Conservation (phyloP, 345 rosid genomes). For the Sonneratia caseolaris region DNA sequence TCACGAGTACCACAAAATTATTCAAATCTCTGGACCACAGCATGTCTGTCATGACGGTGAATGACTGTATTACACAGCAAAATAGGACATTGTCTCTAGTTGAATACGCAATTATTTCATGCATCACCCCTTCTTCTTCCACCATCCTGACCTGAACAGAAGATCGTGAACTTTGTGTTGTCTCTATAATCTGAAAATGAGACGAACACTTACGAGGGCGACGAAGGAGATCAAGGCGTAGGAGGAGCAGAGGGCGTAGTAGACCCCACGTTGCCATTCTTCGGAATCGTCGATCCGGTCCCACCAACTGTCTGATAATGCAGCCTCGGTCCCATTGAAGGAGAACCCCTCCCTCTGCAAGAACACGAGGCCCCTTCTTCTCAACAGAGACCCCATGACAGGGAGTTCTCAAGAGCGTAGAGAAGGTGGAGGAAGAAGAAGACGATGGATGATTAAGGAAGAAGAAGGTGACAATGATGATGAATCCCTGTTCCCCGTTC, state of each 20-base stretch:
- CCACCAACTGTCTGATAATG: constrained; percentile 8
- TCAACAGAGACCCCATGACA: constrained; percentile 2
- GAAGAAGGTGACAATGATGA: neutral
- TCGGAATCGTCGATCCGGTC: constrained; percentile 12
- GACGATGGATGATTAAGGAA: neutral
- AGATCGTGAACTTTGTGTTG: neutral
- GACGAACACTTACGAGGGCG: constrained; percentile 8
- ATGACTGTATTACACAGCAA: neutral
- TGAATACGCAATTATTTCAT: neutral
- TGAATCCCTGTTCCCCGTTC: neutral
- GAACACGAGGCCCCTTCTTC: neutral
- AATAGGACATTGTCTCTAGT: neutral
- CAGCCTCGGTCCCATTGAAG: neutral
- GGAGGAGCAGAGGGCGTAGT: constrained; percentile 11
- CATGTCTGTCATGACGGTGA: neutral
- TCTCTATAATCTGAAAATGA: neutral
- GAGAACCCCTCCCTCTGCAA: neutral
- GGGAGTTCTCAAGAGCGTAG: neutral
- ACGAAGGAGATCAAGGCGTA: constrained; percentile 13
- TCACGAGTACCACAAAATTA: too few species aligned
- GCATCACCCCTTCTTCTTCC: too few species aligned
- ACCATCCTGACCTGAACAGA: neutral
- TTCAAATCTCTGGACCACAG: too few species aligned
- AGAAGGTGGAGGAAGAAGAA: neutral
- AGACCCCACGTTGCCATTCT: constrained; percentile 16